Conservation (phyloP, 768 basidiomycete genomes). For the Royoungia palumana region DNA sequence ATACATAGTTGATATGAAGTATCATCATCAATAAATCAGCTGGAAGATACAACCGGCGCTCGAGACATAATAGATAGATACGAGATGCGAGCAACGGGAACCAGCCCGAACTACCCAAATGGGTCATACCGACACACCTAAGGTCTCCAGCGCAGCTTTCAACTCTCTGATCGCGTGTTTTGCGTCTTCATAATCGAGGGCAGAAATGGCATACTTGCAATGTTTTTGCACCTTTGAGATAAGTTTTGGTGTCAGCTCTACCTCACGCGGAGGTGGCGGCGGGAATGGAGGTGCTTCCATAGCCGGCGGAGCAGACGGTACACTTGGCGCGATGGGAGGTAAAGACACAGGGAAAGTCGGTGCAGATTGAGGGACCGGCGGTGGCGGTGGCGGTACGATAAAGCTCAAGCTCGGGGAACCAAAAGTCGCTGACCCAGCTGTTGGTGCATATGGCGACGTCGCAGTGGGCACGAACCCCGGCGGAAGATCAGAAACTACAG, state of each 20-base stretch:
- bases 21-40: background rate
- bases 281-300: constrained; percentile 18
- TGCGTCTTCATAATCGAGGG: constrained; percentile 93
- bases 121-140: constrained; percentile 47
- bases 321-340: constrained; percentile 21
- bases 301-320: constrained; percentile 1
- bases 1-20: background rate
- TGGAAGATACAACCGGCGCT: constrained; percentile 1
- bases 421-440: constrained; percentile 7
- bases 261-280: constrained; percentile 17
- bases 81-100: background rate
- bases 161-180: constrained; percentile 86
- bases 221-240: constrained; percentile 86
- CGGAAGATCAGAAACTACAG: constrained; percentile 20
- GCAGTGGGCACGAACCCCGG: constrained; percentile 30
- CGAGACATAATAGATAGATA: constrained; percentile 8
- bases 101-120: constrained; percentile 2
- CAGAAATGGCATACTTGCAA: constrained; percentile 87
- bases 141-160: constrained; percentile 62
- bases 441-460: constrained; percentile 13
- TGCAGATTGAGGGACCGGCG: constrained; percentile 4
- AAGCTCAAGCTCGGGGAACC: constrained; percentile 9
- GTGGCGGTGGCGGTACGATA: constrained; percentile 19
- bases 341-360: constrained; percentile 12
- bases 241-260: constrained; percentile 58